phyloP scores from a whole-genome alignment of 1,139 yeast species.

The Saccharomyces hybrid region DNA sequence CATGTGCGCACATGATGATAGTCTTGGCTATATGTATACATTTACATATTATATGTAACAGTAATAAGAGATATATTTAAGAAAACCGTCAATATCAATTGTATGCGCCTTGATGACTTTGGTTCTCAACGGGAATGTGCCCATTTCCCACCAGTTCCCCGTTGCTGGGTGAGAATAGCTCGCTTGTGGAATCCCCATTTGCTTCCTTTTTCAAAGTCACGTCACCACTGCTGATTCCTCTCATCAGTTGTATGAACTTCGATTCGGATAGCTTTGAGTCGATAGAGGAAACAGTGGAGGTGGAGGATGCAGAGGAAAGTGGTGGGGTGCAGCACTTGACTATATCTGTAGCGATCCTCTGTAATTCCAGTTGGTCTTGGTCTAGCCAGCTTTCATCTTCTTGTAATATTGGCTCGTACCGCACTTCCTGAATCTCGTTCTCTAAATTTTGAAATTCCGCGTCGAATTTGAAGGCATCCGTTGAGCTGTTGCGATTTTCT shows the following conservation, averaged over 20 bases:
- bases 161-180: conserved; percentile 12
- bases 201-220: conserved; percentile 21
- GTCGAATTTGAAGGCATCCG: conserved; percentile 11
- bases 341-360: conserved; percentile 22
- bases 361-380: conserved; percentile 22
- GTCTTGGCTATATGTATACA: background rate
- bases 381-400: conserved; percentile 5
- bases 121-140: conserved; percentile 12
- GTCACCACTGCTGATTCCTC: conserved; percentile 25
- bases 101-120: background rate
- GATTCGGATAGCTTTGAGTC: conserved; percentile 21
- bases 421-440: conserved; percentile 12
- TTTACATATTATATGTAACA: background rate
- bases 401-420: conserved; percentile 1
- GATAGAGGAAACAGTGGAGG: conserved; percentile 13
- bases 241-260: conserved; percentile 27
- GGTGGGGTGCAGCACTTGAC: conserved; percentile 7
- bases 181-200: conserved; percentile 6
- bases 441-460: conserved; percentile 20
- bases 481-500: conserved; percentile 3
- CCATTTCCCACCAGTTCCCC: conserved; percentile 25
- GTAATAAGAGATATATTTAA: background rate
- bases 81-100: background rate
- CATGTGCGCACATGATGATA: background rate
- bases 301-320: conserved; percentile 7